Base-by-base conservation (phyloP, 2,329 filamentous ascomycete genomes). In the Mollisiaceae sp. region DNA sequence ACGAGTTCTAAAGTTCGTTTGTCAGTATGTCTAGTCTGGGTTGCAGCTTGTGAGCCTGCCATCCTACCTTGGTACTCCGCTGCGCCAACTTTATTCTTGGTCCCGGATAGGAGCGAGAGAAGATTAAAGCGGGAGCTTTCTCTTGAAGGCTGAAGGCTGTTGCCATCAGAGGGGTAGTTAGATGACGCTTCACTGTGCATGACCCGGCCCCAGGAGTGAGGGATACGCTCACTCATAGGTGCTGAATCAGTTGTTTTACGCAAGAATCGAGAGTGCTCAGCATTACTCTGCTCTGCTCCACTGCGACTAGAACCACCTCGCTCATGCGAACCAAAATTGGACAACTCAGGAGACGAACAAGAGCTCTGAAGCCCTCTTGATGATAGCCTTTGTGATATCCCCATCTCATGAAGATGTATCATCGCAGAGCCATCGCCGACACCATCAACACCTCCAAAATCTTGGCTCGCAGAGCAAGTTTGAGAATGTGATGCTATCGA, bases 401-500 rank as follows among this genome's bases (percentile, higher is more conserved):
- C 65, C 72, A 74, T 75, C 58, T 77, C 69, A 41, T 76, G 70
- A 4, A 76, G 67, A 54, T 72, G 74, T 22, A 71, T 24, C 45
- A 59, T 52, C 27, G 65, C 22, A 11, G 52, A 20, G 32, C 41
- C 58, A 38, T 70, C 67, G 18, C 62, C 69, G 12, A 47, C 61
- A 4, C 73, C 73, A 65, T 75, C 74, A 27, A 75, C 72, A 35
- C 73, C 74, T 39, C 72, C 72, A 45, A 74, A 72, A 27, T 72
- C 72, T 39, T 72, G 59, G 45, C 59, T 63, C 5, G 39, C 36
- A 50, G 35, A 35, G 15, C 60, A 65, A 55, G 20, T 64, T 11
- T 60, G 47, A 12, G 59, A 14, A 8, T 64, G 65, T 32, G 66
- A 69, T 9, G 43, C 43, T 14, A 65, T 39, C 1, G 50, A 32